A percentile compares a stretch with the other conserved stretches of the same genome.
Evolutionary conservation across 257 asterid species (phyloP).

Genomic region (Ocimum tenuiflorum): DNA sequence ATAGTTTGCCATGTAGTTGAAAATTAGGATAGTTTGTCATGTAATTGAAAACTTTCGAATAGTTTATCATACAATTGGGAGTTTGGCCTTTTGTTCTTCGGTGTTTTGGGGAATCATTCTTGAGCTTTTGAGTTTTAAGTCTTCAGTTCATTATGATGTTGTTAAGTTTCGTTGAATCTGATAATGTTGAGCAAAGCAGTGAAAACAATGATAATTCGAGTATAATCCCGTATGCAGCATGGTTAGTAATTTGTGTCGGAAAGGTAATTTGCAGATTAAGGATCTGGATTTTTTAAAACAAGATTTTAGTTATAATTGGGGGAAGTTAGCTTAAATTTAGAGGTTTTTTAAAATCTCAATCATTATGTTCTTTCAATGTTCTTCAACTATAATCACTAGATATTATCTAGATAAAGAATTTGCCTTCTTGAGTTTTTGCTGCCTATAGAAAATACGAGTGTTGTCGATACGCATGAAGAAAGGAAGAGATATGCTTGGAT

Average conservation of each 20-base stretch:
- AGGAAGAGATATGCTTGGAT: too few relatives aligned
- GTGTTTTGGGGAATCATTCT: neutral
- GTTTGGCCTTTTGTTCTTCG: neutral
- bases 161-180: neutral
- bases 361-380: neutral
- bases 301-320: neutral
- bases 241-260: neutral
- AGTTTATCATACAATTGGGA: too few relatives aligned
- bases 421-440: constrained; percentile 5
- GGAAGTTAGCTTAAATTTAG: neutral
- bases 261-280: too few relatives aligned
- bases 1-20: too few relatives aligned
- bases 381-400: neutral
- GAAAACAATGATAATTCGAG: neutral
- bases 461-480: too few relatives aligned
- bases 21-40: too few relatives aligned
- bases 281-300: neutral
- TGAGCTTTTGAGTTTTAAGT: neutral
- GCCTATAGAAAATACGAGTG: neutral
- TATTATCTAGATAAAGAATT: neutral
- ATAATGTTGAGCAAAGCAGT: neutral
- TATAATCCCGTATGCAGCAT: neutral
- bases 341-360: neutral
- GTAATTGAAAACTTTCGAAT: too few relatives aligned
- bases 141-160: neutral